These are phyloP conservation scores for Ogataea paraovalis DNA, from an alignment of 805 yeast genomes.

Conservation along the genomic window DNA sequence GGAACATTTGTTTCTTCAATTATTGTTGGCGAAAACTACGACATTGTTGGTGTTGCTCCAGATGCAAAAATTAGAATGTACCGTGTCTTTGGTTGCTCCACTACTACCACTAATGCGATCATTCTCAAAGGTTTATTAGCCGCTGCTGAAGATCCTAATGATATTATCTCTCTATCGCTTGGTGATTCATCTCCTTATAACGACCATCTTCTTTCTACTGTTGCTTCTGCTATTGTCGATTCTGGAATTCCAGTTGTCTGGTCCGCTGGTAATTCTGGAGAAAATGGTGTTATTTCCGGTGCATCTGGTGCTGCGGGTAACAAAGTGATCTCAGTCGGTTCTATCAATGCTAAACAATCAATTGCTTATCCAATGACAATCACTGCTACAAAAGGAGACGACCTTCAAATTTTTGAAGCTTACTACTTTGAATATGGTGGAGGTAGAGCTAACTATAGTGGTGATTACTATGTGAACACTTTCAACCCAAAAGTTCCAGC, in stretches of 20 bases:
- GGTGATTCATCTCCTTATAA: constrained; percentile 17
- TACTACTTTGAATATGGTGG: background rate
- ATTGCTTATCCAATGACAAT: constrained; percentile 7
- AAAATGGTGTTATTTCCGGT: constrained; percentile 9
- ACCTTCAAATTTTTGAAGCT: background rate
- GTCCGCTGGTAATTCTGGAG: constrained; percentile 20
- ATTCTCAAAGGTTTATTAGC: constrained; percentile 8
- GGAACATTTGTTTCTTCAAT: constrained; percentile 24
- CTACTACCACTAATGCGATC: constrained; percentile 14
- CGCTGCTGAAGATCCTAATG: constrained; percentile 10
- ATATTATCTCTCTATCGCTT: constrained; percentile 13
- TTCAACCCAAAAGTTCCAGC: too few relatives aligned
- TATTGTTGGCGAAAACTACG: constrained; percentile 14
- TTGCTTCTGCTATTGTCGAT: constrained; percentile 13
- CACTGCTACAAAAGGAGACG: constrained; percentile 4
- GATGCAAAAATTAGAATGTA: constrained; percentile 15
- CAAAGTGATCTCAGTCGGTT: constrained; percentile 11
- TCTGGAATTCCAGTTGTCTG: constrained; percentile 13
- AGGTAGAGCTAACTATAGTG: background rate
- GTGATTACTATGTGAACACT: too few relatives aligned
- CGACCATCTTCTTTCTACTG: constrained; percentile 8
- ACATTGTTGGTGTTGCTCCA: constrained; percentile 20
- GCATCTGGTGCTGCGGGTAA: constrained; percentile 8
- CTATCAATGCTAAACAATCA: constrained; percentile 6
- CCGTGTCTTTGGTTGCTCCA: constrained; percentile 17